A percentile compares a stretch with the other conserved stretches of the same genome.
phyloP scores from a whole-genome alignment of 352 stramenopile genomes.

The Globisporangium sylvaticum region DNA sequence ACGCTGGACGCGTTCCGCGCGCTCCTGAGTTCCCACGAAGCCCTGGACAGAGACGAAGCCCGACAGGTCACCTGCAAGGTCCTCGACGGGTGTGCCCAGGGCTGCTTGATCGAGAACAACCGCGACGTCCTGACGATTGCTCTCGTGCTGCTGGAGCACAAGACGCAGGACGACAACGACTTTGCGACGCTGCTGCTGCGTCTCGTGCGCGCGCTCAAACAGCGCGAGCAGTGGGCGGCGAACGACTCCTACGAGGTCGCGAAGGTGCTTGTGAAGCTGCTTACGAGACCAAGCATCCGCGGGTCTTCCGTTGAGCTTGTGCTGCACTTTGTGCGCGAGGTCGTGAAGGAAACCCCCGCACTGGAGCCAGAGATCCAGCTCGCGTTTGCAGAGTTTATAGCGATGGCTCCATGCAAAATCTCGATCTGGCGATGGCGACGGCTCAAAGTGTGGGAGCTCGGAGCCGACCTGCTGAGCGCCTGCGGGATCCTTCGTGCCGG shows the following conservation, averaged over 20 bases:
- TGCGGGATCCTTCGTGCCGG: background rate
- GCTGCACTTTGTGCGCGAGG: background rate
- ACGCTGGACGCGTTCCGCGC: background rate
- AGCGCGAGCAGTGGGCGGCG: background rate
- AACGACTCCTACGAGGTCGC: background rate
- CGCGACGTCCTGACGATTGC: background rate
- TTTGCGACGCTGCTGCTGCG: background rate
- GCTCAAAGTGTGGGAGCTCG: background rate
- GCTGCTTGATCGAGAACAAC: background rate
- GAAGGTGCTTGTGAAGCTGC: background rate
- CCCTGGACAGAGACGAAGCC: background rate
- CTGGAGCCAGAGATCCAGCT: background rate
- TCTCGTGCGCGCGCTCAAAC: background rate
- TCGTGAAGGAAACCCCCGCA: background rate
- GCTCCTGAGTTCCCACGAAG: background rate
- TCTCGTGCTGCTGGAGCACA: background rate
- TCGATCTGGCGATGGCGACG: background rate
- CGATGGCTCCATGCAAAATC: background rate
- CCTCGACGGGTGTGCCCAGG: background rate
- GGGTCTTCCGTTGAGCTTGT: background rate
- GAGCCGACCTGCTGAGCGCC: background rate
- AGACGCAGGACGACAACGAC: background rate
- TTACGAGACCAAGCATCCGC: background rate
- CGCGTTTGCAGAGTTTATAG: background rate
- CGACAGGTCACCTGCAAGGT: background rate